These are phyloP conservation scores for Aegilops bicornis DNA, from an alignment of 176 grass and related monocot species.

Conservation along the genomic window DNA sequence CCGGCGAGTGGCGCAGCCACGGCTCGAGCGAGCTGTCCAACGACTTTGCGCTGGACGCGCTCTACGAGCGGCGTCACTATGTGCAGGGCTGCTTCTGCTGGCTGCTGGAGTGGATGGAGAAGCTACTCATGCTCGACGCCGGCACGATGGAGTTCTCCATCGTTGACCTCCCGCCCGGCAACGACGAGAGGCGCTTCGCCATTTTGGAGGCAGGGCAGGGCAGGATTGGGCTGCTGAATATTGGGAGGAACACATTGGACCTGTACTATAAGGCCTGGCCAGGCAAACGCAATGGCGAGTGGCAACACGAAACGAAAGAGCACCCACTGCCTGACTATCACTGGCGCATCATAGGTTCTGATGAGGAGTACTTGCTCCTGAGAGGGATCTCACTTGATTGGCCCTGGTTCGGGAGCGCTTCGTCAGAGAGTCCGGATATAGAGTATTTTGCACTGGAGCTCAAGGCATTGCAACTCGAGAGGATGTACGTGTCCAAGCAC, in stretches of 20 bases:
- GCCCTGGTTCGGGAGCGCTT: background rate
- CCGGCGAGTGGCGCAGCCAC: background rate
- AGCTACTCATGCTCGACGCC: slow-evolving; percentile 16
- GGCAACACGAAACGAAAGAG: background rate
- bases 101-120: background rate
- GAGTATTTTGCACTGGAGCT: slow-evolving; percentile 30
- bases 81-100: slow-evolving; percentile 27
- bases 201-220: slow-evolving; percentile 23
- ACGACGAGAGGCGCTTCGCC: background rate
- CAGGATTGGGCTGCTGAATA: slow-evolving; percentile 23
- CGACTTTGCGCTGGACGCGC: background rate
- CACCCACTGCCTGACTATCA: background rate
- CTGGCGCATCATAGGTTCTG: slow-evolving; percentile 8
- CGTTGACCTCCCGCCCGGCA: background rate
- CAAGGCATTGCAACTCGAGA: background rate
- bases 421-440: background rate
- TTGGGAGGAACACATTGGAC: background rate
- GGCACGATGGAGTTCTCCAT: slow-evolving; percentile 26
- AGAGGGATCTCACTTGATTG: background rate
- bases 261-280: background rate
- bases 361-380: slow-evolving; percentile 18
- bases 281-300: background rate
- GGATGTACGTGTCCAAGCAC: background rate
- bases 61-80: background rate
- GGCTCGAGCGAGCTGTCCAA: no score